phyloP scores from a whole-genome alignment of 306 rosid species.

The Amphicarpaea edgeworthii region DNA sequence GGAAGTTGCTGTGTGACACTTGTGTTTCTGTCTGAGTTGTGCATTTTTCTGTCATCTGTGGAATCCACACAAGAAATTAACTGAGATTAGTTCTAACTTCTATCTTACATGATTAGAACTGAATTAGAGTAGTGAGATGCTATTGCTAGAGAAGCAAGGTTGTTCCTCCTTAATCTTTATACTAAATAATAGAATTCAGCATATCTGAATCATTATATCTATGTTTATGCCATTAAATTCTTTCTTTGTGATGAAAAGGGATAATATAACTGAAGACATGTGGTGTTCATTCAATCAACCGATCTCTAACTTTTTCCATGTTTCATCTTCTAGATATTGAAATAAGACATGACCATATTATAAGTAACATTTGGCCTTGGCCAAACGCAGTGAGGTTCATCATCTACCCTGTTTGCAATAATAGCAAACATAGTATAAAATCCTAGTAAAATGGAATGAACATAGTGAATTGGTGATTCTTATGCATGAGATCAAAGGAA shows the following conservation, averaged over 20 bases:
- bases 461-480: too few relatives aligned
- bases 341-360: background rate
- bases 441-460: background rate
- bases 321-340: background rate
- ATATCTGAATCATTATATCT: background rate
- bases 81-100: background rate
- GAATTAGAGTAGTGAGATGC: background rate
- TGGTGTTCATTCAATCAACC: background rate
- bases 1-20: constrained; percentile 23
- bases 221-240: background rate
- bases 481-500: background rate
- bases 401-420: background rate
- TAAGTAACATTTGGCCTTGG: background rate
- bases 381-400: background rate
- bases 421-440: background rate
- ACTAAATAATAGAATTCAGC: constrained; percentile 12
- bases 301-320: background rate
- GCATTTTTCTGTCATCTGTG: constrained; percentile 33
- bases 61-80: background rate
- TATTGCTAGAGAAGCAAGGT: background rate
- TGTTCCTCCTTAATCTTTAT: constrained; percentile 8
- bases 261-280: background rate
- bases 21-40: constrained; percentile 11
- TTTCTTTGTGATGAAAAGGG: background rate
- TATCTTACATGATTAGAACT: background rate